Conservation (phyloP, 495 filamentous ascomycete genomes). For the Tuber borchii region DNA sequence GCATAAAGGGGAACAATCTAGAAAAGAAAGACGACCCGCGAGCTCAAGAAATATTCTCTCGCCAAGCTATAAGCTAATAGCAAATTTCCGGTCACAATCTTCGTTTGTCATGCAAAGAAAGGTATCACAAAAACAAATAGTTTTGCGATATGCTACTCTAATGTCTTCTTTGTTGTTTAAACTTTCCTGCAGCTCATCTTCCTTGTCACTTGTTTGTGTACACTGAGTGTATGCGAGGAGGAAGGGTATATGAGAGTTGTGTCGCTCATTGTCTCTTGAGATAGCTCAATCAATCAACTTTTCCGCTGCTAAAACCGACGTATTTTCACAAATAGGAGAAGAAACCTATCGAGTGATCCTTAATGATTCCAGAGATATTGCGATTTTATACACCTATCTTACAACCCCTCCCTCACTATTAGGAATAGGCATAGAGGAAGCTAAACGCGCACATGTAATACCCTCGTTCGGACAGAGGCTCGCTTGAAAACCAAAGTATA, state of each 20-base stretch:
- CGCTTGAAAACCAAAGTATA: too few relatives aligned
- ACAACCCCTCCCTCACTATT: neutral
- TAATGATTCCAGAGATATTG: neutral
- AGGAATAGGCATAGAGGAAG: neutral
- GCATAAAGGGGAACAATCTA: neutral
- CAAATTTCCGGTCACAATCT: neutral
- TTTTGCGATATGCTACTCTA: too few relatives aligned
- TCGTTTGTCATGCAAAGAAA: neutral
- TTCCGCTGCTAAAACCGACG: too few relatives aligned
- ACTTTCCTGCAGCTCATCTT: too few relatives aligned
- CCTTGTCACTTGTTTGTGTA: too few relatives aligned
- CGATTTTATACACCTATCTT: neutral
- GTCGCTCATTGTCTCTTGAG: too few relatives aligned
- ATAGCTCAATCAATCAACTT: too few relatives aligned
- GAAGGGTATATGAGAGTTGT: too few relatives aligned
- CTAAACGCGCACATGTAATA: neutral
- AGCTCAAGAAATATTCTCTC: neutral
- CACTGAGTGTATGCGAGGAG: too few relatives aligned
- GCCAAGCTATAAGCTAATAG: neutral
- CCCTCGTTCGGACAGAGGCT: neutral
- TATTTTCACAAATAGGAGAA: neutral
- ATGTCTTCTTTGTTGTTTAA: too few relatives aligned
- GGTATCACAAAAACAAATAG: neutral
- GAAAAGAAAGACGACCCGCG: neutral
- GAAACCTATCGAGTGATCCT: neutral